Evolutionary conservation across 169 alveolate species (phyloP).

Genomic region (Cryptosporidium viatorum): DNA sequence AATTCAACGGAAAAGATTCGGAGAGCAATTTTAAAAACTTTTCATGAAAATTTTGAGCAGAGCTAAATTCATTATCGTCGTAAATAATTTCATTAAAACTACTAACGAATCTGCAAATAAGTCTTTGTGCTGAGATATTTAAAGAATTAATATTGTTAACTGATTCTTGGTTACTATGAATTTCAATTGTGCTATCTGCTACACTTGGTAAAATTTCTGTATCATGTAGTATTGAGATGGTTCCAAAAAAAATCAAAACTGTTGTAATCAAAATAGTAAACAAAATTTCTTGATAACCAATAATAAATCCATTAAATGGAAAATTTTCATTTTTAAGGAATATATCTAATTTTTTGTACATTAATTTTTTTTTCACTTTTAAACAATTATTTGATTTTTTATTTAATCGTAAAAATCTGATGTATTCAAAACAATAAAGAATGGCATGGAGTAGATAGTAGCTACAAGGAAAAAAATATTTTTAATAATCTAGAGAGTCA

Average conservation of each 20-base stretch:
- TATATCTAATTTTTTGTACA: not conserved
- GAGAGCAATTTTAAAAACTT: not conserved
- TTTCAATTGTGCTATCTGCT: not conserved
- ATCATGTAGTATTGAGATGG: not conserved
- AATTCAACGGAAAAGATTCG: slow-evolving; percentile 14
- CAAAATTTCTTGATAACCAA: not conserved
- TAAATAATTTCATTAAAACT: not conserved
- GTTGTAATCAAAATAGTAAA: not conserved
- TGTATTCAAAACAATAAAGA: not conserved
- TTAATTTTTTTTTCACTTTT: not conserved
- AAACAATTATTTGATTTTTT: not conserved
- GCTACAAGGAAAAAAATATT: not conserved
- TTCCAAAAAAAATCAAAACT: not conserved
- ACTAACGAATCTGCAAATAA: not conserved
- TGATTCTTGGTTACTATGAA: not conserved
- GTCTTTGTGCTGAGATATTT: not conserved
- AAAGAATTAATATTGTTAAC: not conserved
- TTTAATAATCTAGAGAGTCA: not conserved
- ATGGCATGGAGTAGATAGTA: not conserved
- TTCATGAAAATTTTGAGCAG: not conserved
- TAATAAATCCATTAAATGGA: not conserved
- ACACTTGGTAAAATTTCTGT: not conserved
- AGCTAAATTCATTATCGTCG: not conserved
- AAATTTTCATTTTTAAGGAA: not conserved
- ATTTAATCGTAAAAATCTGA: not conserved